Evolutionary conservation across 768 basidiomycete genomes (phyloP), one percentile per base, ranked within the genome.

Genomic region (Mycena alexandri): DNA sequence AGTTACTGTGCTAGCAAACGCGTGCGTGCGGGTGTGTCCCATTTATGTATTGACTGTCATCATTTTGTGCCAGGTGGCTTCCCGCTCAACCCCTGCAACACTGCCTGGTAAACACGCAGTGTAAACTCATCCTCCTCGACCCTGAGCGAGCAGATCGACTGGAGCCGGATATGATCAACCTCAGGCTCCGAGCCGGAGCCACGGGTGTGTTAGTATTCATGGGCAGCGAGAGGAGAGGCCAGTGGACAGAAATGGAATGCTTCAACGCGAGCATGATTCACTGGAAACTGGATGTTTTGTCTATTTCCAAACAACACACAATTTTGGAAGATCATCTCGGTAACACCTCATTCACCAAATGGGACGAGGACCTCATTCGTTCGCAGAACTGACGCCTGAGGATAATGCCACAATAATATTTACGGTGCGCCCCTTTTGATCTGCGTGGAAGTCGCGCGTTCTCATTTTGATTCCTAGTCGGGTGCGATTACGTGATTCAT

Each of bases 391-490:
- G 25, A 43, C 78, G 22, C 86, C 87, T n/a, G 88, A 92, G 74
- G 90, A 92, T 72, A 83, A 87, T 72, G 86, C 86, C 13, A 80
- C 82, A 16, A 86, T 92, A 57, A 87, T 89, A 68, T 90, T 90
- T 77, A 91, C 90, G 16, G 59, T 51, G 42, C 1, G 24, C 41
- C n/a, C 19, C 34, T 36, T 12, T 34, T 24, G 1, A 2, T 33
- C 10, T 33, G 6, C 14, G 5, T 1, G 17, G 36, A 21, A 17
- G 17, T 48, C 51, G 9, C 51, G 9, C 12, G 12, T 57, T 5
- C 57, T 47, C 42, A 47, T 22, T 48, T 16, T 3, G 24, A 13
- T 16, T 9, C 24, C 29, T 29, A 64, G 63, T 85, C 84, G 34
- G 87, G 88, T 76, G 73, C 65, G 75, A 69, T 65, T 67, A 48